Evolutionary conservation across 2,329 filamentous ascomycete genomes (phyloP).

Genomic region (Monosporascus sp.): DNA sequence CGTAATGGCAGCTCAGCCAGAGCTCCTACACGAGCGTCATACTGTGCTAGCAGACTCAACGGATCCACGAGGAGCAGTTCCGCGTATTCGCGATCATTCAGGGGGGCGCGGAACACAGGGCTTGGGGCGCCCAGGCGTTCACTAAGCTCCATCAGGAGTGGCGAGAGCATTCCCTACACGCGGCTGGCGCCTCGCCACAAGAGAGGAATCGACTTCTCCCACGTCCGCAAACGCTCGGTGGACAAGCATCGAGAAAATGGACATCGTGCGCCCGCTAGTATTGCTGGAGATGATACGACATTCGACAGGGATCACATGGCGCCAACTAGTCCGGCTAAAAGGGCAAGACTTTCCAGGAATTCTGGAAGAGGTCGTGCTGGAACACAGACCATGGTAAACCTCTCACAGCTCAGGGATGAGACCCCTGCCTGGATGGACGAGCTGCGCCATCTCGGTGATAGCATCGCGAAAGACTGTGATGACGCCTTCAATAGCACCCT

Average conservation of each 20-base stretch:
- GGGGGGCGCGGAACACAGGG: constrained; percentile 22
- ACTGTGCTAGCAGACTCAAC: constrained; percentile 27
- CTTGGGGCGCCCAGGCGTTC: constrained; percentile 34
- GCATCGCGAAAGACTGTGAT: constrained; percentile 85
- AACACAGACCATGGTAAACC: constrained; percentile 19
- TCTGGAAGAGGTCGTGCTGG: constrained; percentile 6
- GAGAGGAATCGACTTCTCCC: constrained; percentile 51
- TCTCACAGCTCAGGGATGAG: constrained; percentile 10
- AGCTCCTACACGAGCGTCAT: constrained; percentile 18
- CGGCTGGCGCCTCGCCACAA: constrained; percentile 42
- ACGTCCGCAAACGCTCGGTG: constrained; percentile 33
- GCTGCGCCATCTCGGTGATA: constrained; percentile 74
- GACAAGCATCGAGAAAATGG: constrained; percentile 8
- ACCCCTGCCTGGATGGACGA: constrained; percentile 58
- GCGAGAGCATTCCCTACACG: constrained; percentile 35
- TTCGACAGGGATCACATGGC: constrained; percentile 18
- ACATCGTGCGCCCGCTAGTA: constrained; percentile 18
- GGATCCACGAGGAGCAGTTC: constrained; percentile 29
- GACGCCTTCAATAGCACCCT: constrained; percentile 76
- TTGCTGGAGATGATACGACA: constrained; percentile 22
- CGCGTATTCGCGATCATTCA: constrained; percentile 17
- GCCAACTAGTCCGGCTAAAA: constrained; percentile 15
- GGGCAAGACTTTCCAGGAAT: constrained; percentile 5
- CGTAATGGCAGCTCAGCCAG: constrained; percentile 36
- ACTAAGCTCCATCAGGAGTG: constrained; percentile 44